phyloP scores from a whole-genome alignment of 1,284 basidiomycete genomes.

The Vanrija humicola region DNA sequence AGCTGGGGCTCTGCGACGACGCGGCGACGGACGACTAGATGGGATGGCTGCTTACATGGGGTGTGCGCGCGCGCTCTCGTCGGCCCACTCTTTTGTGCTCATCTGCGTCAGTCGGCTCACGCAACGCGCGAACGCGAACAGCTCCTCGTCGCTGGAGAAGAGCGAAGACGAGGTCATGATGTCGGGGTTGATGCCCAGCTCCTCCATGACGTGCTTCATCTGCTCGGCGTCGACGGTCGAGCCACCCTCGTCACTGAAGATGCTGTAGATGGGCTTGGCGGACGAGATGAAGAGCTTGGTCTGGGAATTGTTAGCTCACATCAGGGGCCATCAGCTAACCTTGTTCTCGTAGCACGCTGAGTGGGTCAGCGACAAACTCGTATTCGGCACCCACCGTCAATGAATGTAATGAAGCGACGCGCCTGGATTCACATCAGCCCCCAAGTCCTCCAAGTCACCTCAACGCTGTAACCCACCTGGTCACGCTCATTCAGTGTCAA shows the following conservation, averaged over 20 bases:
- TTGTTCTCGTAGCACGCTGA: slow-evolving; percentile 80
- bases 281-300: slow-evolving; percentile 86
- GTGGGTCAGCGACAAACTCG: too few relatives aligned
- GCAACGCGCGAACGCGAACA: slow-evolving; percentile 90
- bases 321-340: slow-evolving; percentile 46
- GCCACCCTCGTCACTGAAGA: slow-evolving; percentile 70
- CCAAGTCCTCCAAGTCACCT: background rate
- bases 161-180: slow-evolving; percentile 75
- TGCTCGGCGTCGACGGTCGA: slow-evolving; percentile 56
- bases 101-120: slow-evolving; percentile 87
- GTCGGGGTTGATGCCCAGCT: slow-evolving; percentile 69
- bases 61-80: slow-evolving; percentile 17
- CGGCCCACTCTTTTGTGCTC: slow-evolving; percentile 50
- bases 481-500: slow-evolving; percentile 87
- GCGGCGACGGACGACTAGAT: too few relatives aligned
- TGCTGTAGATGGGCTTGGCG: slow-evolving; percentile 78
- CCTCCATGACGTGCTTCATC: slow-evolving; percentile 51
- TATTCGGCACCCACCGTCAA: slow-evolving; percentile 61
- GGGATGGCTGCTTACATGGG: background rate
- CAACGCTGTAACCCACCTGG: slow-evolving; percentile 54
- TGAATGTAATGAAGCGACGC: slow-evolving; percentile 92
- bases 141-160: slow-evolving; percentile 88
- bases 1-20: too few relatives aligned
- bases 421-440: slow-evolving; percentile 55
- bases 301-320: slow-evolving; percentile 45